Evolutionary conservation across 164 flowering plant genomes (phyloP), one percentile per base, ranked within the genome.

Genomic region (Taxillus chinensis): DNA sequence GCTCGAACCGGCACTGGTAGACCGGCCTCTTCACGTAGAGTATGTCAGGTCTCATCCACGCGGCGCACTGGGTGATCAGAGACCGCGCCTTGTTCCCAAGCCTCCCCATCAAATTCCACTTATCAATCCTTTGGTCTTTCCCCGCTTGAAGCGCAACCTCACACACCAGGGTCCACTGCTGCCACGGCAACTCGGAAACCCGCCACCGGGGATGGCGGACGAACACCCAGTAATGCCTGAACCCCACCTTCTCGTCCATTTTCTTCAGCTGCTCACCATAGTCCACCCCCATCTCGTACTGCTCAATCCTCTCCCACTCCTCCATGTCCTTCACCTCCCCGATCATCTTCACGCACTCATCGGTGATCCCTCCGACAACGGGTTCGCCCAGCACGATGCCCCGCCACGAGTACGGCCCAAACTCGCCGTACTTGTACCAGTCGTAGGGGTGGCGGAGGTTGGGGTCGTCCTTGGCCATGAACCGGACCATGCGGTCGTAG

Each of bases 381-480:
- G 97, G 98, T 43, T 90, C 95, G 0, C 98, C 96, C 0, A 90
- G 67, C 3, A 93, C 97, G 5, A 93, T 74, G 2, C 97, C 96
- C 0, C 95, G 82, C 98, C 96, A 93, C 5, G 87, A 82, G 65
- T 86, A 93, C 0, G 98, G 98, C 14, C 98, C 98, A 41, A 62
- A 88, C 45, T 90, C 79, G 4, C 98, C 98, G 58, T 93, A 93
- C 78, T 90, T 90, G 79, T 86, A 93, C 98, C 97, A 93, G 60
- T 93, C 98, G 55, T 83, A 66, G 0, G 97, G 98, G 72, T 93
- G 96, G 45, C 81, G 78, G 9, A 93, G 67, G 64, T 80, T 82
- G 3, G 97, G 95, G 69, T 93, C 97, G 54, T 93, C 97, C 46
- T 82, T 75, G 1, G 83, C 87, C 96, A 93, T 93, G 74, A 93